A percentile compares a stretch with the other conserved stretches of the same genome.
Conservation (phyloP, 352 stramenopile species). For the Phytophthora agathidicida region DNA sequence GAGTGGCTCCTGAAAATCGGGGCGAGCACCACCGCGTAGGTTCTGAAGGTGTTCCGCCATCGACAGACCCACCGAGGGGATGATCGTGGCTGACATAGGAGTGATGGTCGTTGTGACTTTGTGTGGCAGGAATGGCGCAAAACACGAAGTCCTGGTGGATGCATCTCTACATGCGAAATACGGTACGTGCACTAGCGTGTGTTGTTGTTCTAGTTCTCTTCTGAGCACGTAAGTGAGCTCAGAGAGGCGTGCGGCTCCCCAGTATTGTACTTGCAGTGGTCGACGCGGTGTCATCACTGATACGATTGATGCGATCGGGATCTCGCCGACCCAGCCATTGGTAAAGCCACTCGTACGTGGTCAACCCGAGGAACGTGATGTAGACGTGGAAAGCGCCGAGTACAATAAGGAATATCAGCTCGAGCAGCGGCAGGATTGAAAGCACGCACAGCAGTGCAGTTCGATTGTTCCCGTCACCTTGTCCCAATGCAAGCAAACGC, state of each 20-base stretch:
- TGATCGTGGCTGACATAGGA: too few relatives aligned
- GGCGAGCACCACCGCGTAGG: too few relatives aligned
- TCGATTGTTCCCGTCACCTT: conserved; percentile 8
- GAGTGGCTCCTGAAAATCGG: too few relatives aligned
- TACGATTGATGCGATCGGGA: background rate
- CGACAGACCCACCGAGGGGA: too few relatives aligned
- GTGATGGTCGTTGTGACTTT: too few relatives aligned
- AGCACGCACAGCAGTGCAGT: conserved; percentile 37
- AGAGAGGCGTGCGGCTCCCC: conserved; percentile 14
- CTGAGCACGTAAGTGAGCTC: background rate
- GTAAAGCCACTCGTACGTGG: conserved; percentile 69
- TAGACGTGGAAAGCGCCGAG: conserved; percentile 73
- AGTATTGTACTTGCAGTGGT: background rate
- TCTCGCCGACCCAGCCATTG: conserved; percentile 35
- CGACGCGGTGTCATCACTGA: background rate
- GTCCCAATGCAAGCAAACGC: conserved; percentile 10
- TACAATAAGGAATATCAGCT: conserved; percentile 65
- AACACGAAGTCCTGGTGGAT: too few relatives aligned
- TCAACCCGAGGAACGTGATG: conserved; percentile 50
- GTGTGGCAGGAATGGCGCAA: too few relatives aligned
- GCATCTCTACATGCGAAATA: too few relatives aligned
- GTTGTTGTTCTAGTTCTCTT: conserved; percentile 4
- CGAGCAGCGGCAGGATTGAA: conserved; percentile 53
- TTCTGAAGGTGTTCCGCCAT: too few relatives aligned
- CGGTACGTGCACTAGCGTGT: background rate